Conservation (phyloP, 2,329 filamentous ascomycete species). For the Ophioceras dolichostomum region DNA sequence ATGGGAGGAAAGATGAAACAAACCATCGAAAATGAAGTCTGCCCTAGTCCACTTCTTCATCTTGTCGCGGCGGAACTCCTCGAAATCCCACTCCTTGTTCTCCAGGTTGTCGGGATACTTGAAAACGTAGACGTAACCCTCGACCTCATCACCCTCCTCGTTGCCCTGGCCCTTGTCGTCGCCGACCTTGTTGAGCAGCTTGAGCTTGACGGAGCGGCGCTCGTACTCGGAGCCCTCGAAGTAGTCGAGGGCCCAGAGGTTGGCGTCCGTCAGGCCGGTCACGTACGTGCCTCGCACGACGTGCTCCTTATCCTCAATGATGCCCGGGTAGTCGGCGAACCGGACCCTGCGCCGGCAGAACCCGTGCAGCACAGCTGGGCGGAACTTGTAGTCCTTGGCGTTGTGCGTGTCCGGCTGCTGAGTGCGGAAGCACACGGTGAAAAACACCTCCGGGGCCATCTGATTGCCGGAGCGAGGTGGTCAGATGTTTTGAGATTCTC, state of each 20-base stretch:
- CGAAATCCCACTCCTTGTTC: conserved; percentile 75
- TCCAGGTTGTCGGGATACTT: conserved; percentile 43
- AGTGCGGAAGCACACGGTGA: conserved; percentile 65
- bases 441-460: conserved; percentile 82
- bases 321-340: conserved; percentile 67
- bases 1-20: conserved; percentile 8
- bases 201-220: conserved; percentile 41
- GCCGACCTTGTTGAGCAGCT: conserved; percentile 27
- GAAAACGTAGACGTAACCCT: conserved; percentile 56
- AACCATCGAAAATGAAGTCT: conserved; percentile 32
- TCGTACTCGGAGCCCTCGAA: conserved; percentile 75
- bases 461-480: too few species aligned
- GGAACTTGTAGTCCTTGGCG: conserved; percentile 46
- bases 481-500: too few species aligned
- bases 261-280: conserved; percentile 63
- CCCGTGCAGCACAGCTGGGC: conserved; percentile 62
- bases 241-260: conserved; percentile 61
- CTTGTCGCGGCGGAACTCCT: conserved; percentile 69
- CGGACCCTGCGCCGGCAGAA: conserved; percentile 61
- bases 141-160: conserved; percentile 30
- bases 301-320: conserved; percentile 42
- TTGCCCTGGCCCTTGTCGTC: conserved; percentile 25
- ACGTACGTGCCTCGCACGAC: conserved; percentile 66
- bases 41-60: conserved; percentile 40
- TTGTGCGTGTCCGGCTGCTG: conserved; percentile 33